Conservation (phyloP, 2,329 filamentous ascomycete genomes). For the Apiospora marii region DNA sequence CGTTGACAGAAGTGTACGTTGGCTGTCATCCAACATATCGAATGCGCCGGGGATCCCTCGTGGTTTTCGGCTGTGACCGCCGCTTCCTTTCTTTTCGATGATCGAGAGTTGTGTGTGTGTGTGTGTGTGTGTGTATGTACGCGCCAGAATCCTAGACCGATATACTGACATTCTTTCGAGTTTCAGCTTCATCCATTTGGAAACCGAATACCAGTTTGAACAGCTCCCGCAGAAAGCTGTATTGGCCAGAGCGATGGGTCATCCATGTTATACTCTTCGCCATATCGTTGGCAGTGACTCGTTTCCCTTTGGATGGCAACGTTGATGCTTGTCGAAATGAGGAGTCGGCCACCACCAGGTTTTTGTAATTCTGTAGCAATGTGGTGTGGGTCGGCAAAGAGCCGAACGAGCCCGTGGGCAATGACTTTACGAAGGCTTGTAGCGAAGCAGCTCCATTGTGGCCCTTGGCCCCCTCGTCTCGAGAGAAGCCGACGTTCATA, state of each 20-base stretch:
- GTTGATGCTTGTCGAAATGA: constrained; percentile 64
- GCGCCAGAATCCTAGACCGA: constrained; percentile 49
- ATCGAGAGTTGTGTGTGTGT: not conserved
- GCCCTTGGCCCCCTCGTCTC: constrained; percentile 57
- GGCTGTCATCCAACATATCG: not conserved
- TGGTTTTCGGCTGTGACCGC: not conserved
- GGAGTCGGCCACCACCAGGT: constrained; percentile 77
- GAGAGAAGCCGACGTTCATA: constrained; percentile 82
- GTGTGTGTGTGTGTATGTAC: not conserved
- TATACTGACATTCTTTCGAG: constrained; percentile 70
- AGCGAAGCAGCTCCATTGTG: constrained; percentile 62
- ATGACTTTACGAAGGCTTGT: constrained; percentile 76
- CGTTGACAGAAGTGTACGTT: not conserved
- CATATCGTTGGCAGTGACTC: constrained; percentile 75
- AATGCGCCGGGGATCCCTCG: not conserved
- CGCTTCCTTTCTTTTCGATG: not conserved
- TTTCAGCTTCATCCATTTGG: constrained; percentile 77
- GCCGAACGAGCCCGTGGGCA: constrained; percentile 83
- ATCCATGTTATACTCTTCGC: constrained; percentile 82
- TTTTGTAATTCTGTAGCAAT: constrained; percentile 81
- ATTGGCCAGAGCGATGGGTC: constrained; percentile 72
- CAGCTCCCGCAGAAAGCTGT: constrained; percentile 81
- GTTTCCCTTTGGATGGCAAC: constrained; percentile 64
- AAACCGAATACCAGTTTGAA: constrained; percentile 88
- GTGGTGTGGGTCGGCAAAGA: constrained; percentile 72